These are phyloP conservation scores for Cantharellus anzutake DNA, from an alignment of 768 basidiomycete species.

Conservation along the genomic window DNA sequence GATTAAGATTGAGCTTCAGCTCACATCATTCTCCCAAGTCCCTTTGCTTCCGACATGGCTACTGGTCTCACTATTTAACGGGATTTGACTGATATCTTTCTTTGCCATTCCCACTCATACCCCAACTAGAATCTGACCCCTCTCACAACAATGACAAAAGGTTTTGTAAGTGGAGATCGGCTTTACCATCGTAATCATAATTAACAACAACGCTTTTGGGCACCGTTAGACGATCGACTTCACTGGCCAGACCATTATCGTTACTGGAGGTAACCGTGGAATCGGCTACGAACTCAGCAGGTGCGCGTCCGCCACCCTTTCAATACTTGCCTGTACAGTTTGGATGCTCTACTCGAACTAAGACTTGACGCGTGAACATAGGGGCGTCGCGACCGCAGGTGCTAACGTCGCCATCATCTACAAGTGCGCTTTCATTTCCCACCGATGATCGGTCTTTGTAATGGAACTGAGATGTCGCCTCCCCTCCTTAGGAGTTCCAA, in stretches of 20 bases:
- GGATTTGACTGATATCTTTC: too few species aligned
- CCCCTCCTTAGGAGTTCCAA: conserved; percentile 22
- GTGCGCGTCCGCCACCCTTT: background rate
- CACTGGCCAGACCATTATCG: conserved; percentile 30
- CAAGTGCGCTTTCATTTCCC: conserved; percentile 17
- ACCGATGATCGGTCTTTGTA: background rate
- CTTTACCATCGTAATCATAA: too few species aligned
- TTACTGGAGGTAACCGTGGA: conserved; percentile 40
- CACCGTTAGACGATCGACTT: background rate
- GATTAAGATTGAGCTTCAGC: too few species aligned
- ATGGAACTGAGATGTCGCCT: background rate
- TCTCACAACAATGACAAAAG: too few species aligned
- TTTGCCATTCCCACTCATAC: too few species aligned
- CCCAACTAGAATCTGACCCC: too few species aligned
- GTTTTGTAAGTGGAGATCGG: too few species aligned
- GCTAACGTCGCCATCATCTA: conserved; percentile 45
- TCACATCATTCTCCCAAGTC: too few species aligned
- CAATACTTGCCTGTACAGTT: background rate
- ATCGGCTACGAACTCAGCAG: conserved; percentile 36
- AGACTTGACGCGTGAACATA: background rate
- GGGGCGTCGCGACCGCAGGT: conserved; percentile 34
- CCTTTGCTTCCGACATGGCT: too few species aligned
- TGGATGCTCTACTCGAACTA: background rate
- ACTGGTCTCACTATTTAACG: too few species aligned
- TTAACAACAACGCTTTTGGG: too few species aligned